phyloP scores from a whole-genome alignment of 805 yeast genomes.

The Jamesozyma hellenica region DNA sequence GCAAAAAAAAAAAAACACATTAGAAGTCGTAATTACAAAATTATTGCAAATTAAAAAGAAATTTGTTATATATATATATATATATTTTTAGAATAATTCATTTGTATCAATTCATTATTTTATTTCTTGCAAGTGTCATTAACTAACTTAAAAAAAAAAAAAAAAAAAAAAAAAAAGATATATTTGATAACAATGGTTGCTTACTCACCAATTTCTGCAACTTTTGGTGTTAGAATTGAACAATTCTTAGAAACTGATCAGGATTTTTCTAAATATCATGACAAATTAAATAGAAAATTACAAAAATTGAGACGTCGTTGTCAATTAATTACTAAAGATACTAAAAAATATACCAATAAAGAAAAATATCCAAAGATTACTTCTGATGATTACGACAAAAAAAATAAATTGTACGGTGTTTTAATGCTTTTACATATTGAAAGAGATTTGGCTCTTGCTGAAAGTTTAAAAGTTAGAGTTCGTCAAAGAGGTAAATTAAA shows the following conservation, averaged over 20 bases:
- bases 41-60: too few relatives aligned
- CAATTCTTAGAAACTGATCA: conserved; percentile 55
- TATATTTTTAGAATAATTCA: too few relatives aligned
- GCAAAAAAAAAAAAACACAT: too few relatives aligned
- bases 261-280: conserved; percentile 64
- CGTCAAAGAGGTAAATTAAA: conserved; percentile 26
- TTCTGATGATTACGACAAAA: conserved; percentile 39
- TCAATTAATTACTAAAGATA: conserved; percentile 53
- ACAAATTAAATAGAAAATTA: conserved; percentile 47
- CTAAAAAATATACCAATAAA: conserved; percentile 47
- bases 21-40: too few relatives aligned
- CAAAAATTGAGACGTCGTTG: conserved; percentile 56
- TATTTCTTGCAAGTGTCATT: too few relatives aligned
- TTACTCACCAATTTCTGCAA: conserved; percentile 29
- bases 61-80: too few relatives aligned
- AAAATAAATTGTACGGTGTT: conserved; percentile 42
- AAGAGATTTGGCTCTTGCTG: conserved; percentile 41
- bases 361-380: conserved; percentile 38
- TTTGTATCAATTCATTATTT: too few relatives aligned
- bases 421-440: conserved; percentile 63
- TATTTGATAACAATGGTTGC: conserved; percentile 8
- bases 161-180: too few relatives aligned
- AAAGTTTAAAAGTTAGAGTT: conserved; percentile 22
- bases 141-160: too few relatives aligned
- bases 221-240: conserved; percentile 45